Evolutionary conservation across 768 basidiomycete species (phyloP), one percentile per base, ranked within the genome.

Genomic region (Mycena capillaripes): DNA sequence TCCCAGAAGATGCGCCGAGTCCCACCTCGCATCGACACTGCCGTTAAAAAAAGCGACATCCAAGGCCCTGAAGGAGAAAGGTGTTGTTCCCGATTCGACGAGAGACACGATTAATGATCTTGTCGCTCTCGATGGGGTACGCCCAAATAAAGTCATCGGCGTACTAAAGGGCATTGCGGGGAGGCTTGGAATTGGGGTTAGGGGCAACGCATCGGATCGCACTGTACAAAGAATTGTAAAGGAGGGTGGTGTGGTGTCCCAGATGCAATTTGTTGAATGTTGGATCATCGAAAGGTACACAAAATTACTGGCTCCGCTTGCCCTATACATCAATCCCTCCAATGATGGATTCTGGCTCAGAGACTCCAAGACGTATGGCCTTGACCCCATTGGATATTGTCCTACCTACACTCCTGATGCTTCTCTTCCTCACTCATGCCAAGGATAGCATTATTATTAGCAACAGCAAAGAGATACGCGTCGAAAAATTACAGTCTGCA

Each of bases 31-130:
- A 25, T 65, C 52, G 27, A 65, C 5, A 65, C 34, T 29, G 63
- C 50, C 3, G 38, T 25, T 30, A n/a, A 32, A 12, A 10, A 65
- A 42, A 30, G 40, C 52, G 4, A 42, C 34, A n/a, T 12, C 10
- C 1, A 38, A 56, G 34, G 61, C 62, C 42, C 19, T 69, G 34
- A 69, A 69, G 68, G 60, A 69, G 52, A 50, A 56, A 17, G 67
- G 60, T 46, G 60, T 69, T 32, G 27, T 69, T 27, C 34, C 58
- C 1, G 68, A 69, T 38, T 36, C 58, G 12, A 48, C 42, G 14
- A 5, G 68, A 27, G 68, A 55, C 42, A 56, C 56, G 38, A 61
- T 69, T 32, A 63, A 38, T 38, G 60, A 69, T 50, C 68, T 69
- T 23, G 68, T 69, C 8, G 60, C 66, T 1, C 42, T 68, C n/a